These are phyloP conservation scores for Candida ficus DNA, from an alignment of 805 yeast genomes.

Conservation along the genomic window DNA sequence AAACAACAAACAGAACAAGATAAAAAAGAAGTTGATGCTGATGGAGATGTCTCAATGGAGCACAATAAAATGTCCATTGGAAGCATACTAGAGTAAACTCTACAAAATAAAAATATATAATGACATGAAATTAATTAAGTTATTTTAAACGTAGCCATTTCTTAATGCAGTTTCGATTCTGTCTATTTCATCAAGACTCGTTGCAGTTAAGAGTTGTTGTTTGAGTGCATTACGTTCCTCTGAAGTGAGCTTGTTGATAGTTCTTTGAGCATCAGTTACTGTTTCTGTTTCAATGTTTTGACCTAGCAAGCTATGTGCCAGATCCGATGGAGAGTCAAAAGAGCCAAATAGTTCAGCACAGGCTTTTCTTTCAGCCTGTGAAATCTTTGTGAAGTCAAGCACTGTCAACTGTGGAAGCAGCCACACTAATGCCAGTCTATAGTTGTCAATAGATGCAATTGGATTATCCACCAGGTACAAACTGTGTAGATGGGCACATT, in stretches of 20 bases:
- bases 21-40: not conserved
- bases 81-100: constrained; percentile 23
- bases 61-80: constrained; percentile 22
- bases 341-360: constrained; percentile 42
- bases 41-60: not conserved
- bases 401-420: constrained; percentile 56
- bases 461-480: constrained; percentile 58
- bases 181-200: constrained; percentile 69
- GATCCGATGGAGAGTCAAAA: constrained; percentile 19
- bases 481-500: constrained; percentile 38
- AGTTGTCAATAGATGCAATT: constrained; percentile 42
- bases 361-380: constrained; percentile 42
- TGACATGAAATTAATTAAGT: not conserved
- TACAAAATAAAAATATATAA: constrained; percentile 10
- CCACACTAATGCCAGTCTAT: constrained; percentile 57
- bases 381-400: constrained; percentile 65
- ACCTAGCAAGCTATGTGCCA: no score
- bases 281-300: no score
- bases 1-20: no score
- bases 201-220: constrained; percentile 53
- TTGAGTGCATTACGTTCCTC: constrained; percentile 50
- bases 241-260: constrained; percentile 43
- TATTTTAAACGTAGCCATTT: constrained; percentile 27
- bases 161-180: constrained; percentile 54
- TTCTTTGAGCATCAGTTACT: constrained; percentile 31